Base-by-base conservation (phyloP, 2,329 filamentous ascomycete species). In the Alternaria incomplexa region DNA sequence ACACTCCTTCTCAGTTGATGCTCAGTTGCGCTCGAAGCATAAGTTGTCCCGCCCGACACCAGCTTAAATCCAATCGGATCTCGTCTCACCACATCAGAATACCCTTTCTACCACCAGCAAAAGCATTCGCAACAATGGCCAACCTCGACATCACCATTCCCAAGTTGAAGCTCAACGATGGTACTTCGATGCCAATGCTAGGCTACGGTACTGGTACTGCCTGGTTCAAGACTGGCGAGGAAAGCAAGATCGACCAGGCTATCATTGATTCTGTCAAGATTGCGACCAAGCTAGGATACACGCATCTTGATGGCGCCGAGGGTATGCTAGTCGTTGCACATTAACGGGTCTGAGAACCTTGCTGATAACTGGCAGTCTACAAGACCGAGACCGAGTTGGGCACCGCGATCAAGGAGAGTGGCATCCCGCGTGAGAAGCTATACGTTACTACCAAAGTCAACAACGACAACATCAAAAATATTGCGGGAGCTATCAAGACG, bases 301-400 rank as follows among this genome's bases (percentile, higher is more conserved):
- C 85, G 61, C 91, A 94, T 73, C 83, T 94, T 4, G 92, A 95
- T 77, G 88, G 91, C 46, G 92, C 92, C 20, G 89, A 94, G 82
- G 81, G 89, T 89, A 75, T 20, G 20, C 20, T 20, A 20, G 20
- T 20, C 20, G 20, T 20, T 20, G 20, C 20, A 20, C 20, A 20
- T 20, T 20, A 40, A 17, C 3, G 11, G 23, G 15, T 26, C 6
- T 17, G 20, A 6, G 8, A 40, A 12, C 7, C 23, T 44, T 8
- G 3, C 51, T 67, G 32, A 67, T 50, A 3, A 1, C 17, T 10
- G n/a, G 9, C 50, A 81, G 81, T 84, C 62, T 85, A 85, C 78
- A 83, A 84, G 66, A 85, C 83, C 3, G 84, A 85, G 69, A 76
- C 79, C 4, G 84, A 85, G 70, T 79, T 85, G 15, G 83, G 84